Evolutionary conservation across 768 basidiomycete genomes (phyloP).

Genomic region (Suillus variegatus): DNA sequence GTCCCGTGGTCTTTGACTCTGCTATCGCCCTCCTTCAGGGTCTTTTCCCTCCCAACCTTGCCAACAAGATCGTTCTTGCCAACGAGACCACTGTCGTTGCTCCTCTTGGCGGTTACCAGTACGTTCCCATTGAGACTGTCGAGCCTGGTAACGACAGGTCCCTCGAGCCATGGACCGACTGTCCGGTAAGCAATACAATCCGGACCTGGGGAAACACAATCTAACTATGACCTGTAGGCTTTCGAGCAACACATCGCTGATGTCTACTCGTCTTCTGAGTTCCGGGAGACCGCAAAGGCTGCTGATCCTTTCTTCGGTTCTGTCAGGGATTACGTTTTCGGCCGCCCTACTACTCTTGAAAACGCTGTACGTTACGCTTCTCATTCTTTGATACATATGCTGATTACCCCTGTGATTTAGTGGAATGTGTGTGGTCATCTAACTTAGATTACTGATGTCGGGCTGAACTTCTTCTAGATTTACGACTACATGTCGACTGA

Average conservation of each 20-base stretch:
- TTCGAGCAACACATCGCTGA: constrained; percentile 65
- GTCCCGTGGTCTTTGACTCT: constrained; percentile 84
- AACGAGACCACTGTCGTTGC: constrained; percentile 72
- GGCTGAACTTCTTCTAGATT: constrained; percentile 41
- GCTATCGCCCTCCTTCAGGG: constrained; percentile 85
- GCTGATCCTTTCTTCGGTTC: constrained; percentile 67
- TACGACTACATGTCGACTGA: constrained; percentile 79
- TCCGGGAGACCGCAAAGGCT: constrained; percentile 59
- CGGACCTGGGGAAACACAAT: constrained; percentile 15
- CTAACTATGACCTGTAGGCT: constrained; percentile 36
- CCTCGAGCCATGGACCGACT: constrained; percentile 77
- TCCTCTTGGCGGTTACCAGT: constrained; percentile 84
- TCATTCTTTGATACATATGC: constrained; percentile 12
- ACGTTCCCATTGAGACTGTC: constrained; percentile 87
- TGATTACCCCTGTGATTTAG: constrained; percentile 33
- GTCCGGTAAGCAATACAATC: constrained; percentile 43
- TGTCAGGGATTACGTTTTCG: constrained; percentile 71
- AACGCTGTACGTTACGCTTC: constrained; percentile 54
- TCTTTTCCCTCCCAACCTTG: constrained; percentile 77
- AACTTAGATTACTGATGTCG: neutral
- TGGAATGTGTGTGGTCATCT: constrained; percentile 62
- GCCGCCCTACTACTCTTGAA: constrained; percentile 63
- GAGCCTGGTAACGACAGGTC: constrained; percentile 82
- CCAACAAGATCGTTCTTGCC: constrained; percentile 74
- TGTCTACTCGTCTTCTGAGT: constrained; percentile 63